These are phyloP conservation scores for Ilex paraguariensis DNA, from an alignment of 305 asterid species.

Conservation along the genomic window DNA sequence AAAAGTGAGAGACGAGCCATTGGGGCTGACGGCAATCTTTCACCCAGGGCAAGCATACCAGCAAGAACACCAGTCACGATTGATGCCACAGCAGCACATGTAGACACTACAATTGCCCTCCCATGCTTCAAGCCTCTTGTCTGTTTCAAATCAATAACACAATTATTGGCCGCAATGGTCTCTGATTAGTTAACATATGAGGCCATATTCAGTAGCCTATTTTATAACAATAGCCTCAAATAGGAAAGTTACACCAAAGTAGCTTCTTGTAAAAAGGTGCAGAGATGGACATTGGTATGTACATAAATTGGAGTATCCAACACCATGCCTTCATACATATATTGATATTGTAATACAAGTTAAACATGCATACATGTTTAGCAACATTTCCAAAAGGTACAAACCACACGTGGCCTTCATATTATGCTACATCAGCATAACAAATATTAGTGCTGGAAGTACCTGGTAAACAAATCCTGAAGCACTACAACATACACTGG, in stretches of 20 bases:
- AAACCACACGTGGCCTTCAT: not conserved
- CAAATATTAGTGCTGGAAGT: constrained; percentile 3
- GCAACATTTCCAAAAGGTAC: too few species aligned
- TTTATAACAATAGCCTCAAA: not conserved
- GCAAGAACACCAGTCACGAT: constrained; percentile 91
- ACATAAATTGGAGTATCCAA: too few species aligned
- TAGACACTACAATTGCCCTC: constrained; percentile 91
- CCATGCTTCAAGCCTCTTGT: constrained; percentile 96
- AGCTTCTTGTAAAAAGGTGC: not conserved
- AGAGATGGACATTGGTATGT: too few species aligned
- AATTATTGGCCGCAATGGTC: not conserved
- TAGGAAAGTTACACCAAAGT: not conserved
- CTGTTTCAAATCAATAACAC: constrained; percentile 29
- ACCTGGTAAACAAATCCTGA: constrained; percentile 95
- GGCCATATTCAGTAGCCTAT: not conserved
- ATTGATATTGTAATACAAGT: too few species aligned
- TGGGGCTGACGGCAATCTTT: constrained; percentile 72
- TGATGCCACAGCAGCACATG: constrained; percentile 98
- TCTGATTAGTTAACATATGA: not conserved
- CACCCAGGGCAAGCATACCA: constrained; percentile 93
- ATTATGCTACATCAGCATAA: not conserved
- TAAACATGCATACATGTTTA: too few species aligned
- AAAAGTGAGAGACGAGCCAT: constrained; percentile 66
- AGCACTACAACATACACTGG: constrained; percentile 85
- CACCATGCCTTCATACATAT: too few species aligned